phyloP scores from a whole-genome alignment of 2,329 filamentous ascomycete species.

The Myriosclerotinia duriaeana region DNA sequence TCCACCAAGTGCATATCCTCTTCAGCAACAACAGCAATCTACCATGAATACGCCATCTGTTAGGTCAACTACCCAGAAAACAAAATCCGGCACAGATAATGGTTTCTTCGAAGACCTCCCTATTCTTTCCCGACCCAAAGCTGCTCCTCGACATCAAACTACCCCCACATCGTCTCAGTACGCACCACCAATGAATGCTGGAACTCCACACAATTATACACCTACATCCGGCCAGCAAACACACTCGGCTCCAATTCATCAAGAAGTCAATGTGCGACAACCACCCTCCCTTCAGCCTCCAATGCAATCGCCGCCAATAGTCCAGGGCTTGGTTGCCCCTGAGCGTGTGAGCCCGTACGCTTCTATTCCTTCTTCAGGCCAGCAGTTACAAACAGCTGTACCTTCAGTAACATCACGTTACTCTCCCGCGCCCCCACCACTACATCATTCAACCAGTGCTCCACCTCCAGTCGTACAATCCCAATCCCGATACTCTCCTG shows the following conservation, averaged over 20 bases:
- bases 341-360: constrained; percentile 40
- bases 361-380: constrained; percentile 32
- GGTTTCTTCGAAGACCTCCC: constrained; percentile 81
- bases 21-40: constrained; percentile 25
- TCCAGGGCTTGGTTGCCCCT: constrained; percentile 38
- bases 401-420: constrained; percentile 52
- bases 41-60: constrained; percentile 12
- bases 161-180: constrained; percentile 32
- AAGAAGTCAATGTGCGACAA: constrained; percentile 16
- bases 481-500: constrained; percentile 45
- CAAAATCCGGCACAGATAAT: constrained; percentile 37
- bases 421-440: constrained; percentile 55
- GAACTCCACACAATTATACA: constrained; percentile 20
- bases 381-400: constrained; percentile 23
- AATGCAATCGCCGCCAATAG: constrained; percentile 26
- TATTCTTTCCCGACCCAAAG: constrained; percentile 59
- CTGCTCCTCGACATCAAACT: constrained; percentile 52
- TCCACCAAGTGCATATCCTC: constrained; percentile 28
- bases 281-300: constrained; percentile 28
- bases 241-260: constrained; percentile 8
- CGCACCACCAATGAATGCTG: constrained; percentile 25
- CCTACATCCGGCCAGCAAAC: constrained; percentile 18
- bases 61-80: constrained; percentile 30
- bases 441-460: constrained; percentile 45
- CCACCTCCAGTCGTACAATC: constrained; percentile 39